Evolutionary conservation across 768 basidiomycete genomes (phyloP).

Genomic region (Mycena floridula): DNA sequence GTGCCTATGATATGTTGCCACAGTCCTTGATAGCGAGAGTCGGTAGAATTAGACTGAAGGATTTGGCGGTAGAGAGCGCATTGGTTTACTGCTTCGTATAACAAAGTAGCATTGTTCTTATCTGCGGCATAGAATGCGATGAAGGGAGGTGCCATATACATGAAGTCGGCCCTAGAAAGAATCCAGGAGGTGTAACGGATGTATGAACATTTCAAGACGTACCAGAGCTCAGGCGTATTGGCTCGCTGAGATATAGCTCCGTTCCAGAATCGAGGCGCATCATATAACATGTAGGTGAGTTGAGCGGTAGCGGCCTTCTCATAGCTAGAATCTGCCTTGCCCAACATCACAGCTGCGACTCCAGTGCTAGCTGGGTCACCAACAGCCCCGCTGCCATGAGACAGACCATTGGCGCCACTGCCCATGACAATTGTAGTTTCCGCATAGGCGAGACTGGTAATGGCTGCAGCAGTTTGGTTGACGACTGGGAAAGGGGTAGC

Average conservation of each 20-base stretch:
- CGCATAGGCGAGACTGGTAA: constrained; percentile 31
- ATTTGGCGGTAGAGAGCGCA: constrained; percentile 33
- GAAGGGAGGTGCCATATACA: constrained; percentile 49
- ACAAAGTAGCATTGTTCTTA: constrained; percentile 24
- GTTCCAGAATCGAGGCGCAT: constrained; percentile 31
- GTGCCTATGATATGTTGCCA: constrained; percentile 29
- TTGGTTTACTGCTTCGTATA: constrained; percentile 31
- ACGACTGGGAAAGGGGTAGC: constrained; percentile 27
- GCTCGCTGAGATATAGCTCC: constrained; percentile 43
- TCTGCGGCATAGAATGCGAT: constrained; percentile 40
- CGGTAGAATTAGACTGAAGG: constrained; percentile 23
- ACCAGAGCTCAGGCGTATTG: constrained; percentile 35
- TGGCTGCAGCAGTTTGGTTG: constrained; percentile 9
- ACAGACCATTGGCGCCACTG: constrained; percentile 25
- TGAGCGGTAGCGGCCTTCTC: constrained; percentile 24
- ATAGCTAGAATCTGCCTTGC: constrained; percentile 27
- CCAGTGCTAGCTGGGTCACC: constrained; percentile 44
- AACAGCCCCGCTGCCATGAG: constrained; percentile 31
- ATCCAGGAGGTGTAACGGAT: background rate
- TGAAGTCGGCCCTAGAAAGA: constrained; percentile 42
- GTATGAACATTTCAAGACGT: constrained; percentile 5
- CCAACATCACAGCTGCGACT: constrained; percentile 35
- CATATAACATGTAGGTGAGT: constrained; percentile 24
- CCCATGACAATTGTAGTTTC: constrained; percentile 28
- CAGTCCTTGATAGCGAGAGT: constrained; percentile 15